Evolutionary conservation across 768 basidiomycete species (phyloP), one percentile per base, ranked within the genome.

Genomic region (Agaricus sinodeliciosus): DNA sequence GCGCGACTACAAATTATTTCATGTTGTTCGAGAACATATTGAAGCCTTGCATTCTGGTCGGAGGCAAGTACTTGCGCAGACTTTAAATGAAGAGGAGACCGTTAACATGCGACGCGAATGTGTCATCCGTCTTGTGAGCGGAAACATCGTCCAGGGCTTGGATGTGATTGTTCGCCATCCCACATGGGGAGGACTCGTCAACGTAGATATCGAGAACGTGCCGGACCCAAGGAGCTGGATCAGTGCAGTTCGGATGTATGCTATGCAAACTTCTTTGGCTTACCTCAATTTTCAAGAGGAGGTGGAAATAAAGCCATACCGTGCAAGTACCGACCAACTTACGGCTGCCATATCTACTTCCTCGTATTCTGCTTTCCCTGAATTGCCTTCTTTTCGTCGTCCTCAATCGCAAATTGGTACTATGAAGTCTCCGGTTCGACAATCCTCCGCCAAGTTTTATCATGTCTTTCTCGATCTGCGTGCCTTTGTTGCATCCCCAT

Each of bases 121-220:
- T 64, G 94, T 98, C 4, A 81, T 80, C 13, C 77, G 89, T 52
- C 80, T 98, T 4, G 94, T 95, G 40, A 80, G 79, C 43, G 92
- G 92, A 28, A 98, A 98, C 65, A 77, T 97, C 53, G 84, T 88
- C 2, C 95, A 98, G 64, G 90, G 87, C 6, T 70, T 97, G 43
- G 95, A 97, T 61, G 84, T 98, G 56, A 94, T 98, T 60, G 94
- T 98, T n/a, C 80, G 95, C 18, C 93, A 97, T 72, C 90, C 94
- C 26, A 84, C 81, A 2, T 91, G 88, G 79, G 95, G 95, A 26
- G 86, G 83, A 3, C 76, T 98, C 19, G 90, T 94, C 31, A 86
- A 85, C 2, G 87, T 93, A n/a, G 93, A 95, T 59, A 82, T 88
- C 15, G 89, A 93, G 60, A 87, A 87, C 46, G 88, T 89, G 51